These are phyloP conservation scores for Ananas comosus DNA, from an alignment of 176 grass and related monocot genomes.

Conservation along the genomic window DNA sequence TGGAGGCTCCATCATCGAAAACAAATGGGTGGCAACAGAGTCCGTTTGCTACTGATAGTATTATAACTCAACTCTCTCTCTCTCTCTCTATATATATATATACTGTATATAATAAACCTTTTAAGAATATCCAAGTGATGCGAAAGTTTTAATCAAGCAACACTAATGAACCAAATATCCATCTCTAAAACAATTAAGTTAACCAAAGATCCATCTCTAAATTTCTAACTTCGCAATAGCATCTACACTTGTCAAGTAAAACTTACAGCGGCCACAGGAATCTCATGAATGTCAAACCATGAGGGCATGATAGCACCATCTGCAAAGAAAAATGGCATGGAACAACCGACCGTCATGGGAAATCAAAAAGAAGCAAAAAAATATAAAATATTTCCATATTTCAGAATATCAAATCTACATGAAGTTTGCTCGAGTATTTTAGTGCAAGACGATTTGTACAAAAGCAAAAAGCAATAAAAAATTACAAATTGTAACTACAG, in stretches of 20 bases:
- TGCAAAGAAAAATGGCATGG: slow-evolving; percentile 16
- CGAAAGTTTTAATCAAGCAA: neutral
- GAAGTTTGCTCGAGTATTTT: too few species aligned
- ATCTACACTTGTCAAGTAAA: neutral
- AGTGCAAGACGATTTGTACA: too few species aligned
- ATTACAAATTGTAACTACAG: too few species aligned
- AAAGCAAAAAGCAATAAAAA: too few species aligned
- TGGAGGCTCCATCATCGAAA: too few species aligned
- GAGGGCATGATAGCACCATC: slow-evolving; percentile 78
- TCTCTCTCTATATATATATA: too few species aligned
- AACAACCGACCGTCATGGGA: neutral
- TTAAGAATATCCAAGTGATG: neutral
- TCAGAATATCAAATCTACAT: neutral
- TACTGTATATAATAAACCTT: neutral
- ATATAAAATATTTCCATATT: neutral
- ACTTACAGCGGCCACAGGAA: slow-evolving; percentile 57
- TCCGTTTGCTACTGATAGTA: too few species aligned
- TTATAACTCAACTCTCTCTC: too few species aligned
- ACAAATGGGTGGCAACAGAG: too few species aligned
- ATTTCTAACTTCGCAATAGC: neutral
- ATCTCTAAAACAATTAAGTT: neutral
- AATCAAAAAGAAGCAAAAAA: neutral
- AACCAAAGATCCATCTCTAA: neutral
- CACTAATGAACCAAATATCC: neutral
- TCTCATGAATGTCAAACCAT: slow-evolving; percentile 89